Evolutionary conservation across 1,284 basidiomycete species (phyloP).

Genomic region (Tilletia setariae): DNA sequence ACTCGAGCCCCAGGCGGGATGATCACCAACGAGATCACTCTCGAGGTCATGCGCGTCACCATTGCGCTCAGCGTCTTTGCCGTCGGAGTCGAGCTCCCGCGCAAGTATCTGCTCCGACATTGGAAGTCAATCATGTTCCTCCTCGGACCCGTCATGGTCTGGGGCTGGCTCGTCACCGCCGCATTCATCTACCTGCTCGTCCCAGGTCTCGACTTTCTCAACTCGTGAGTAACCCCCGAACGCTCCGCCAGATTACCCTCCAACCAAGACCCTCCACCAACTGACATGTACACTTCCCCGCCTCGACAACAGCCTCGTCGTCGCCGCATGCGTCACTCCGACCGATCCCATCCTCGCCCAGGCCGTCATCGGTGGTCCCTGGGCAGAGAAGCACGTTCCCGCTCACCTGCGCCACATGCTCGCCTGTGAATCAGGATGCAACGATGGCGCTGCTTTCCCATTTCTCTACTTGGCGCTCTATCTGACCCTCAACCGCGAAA

Average conservation of each 20-base stretch:
- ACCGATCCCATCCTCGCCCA: slow-evolving; percentile 74
- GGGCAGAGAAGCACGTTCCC: slow-evolving; percentile 96
- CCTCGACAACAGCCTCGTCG: slow-evolving; percentile 61
- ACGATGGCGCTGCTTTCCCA: slow-evolving; percentile 74
- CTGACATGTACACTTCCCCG: neutral
- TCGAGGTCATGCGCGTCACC: slow-evolving; percentile 89
- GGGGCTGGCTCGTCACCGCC: slow-evolving; percentile 80
- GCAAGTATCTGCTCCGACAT: slow-evolving; percentile 75
- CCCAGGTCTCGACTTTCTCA: slow-evolving; percentile 39
- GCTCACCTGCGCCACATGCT: slow-evolving; percentile 88
- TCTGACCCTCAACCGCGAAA: slow-evolving; percentile 69
- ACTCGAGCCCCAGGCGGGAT: slow-evolving; percentile 62
- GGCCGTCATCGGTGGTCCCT: slow-evolving; percentile 85
- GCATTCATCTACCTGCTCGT: slow-evolving; percentile 48
- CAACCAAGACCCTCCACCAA: neutral
- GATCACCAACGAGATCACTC: slow-evolving; percentile 63
- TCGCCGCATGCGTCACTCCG: slow-evolving; percentile 90
- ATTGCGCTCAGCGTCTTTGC: slow-evolving; percentile 97
- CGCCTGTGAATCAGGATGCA: slow-evolving; percentile 86
- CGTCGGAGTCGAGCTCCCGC: slow-evolving; percentile 70
- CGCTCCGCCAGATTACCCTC: too few species aligned
- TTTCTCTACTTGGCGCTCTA: slow-evolving; percentile 92
- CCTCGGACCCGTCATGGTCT: slow-evolving; percentile 80
- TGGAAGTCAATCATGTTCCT: slow-evolving; percentile 85
- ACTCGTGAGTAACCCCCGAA: slow-evolving; percentile 27